A percentile compares a stretch with the other conserved stretches of the same genome.
Conservation (phyloP, 768 basidiomycete genomes). For the Boletus pseudopeckii region DNA sequence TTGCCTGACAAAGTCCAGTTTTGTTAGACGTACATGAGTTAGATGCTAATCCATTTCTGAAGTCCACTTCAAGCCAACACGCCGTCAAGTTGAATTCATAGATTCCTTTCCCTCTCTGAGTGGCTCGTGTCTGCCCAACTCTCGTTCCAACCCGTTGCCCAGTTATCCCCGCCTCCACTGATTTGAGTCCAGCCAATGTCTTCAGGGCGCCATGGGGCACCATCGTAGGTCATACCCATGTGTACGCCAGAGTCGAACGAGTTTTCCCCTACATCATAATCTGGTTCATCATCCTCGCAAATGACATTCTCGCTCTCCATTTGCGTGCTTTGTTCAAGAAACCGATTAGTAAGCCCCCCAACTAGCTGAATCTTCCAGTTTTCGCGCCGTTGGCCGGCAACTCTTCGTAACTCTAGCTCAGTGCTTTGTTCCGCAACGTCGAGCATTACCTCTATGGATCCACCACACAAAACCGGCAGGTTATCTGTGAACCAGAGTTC, state of each 20-base stretch:
- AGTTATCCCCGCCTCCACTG: slow-evolving; percentile 4
- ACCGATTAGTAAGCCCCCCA: slow-evolving; percentile 14
- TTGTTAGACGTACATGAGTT: slow-evolving; percentile 24
- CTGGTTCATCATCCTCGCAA: slow-evolving; percentile 22
- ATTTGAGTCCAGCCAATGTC: slow-evolving; percentile 15
- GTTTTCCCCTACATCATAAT: slow-evolving; percentile 14
- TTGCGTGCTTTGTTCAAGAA: slow-evolving; percentile 3
- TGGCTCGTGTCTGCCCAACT: neutral
- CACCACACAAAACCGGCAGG: slow-evolving; percentile 33
- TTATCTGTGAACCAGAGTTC: slow-evolving; percentile 47
- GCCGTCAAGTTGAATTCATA: neutral
- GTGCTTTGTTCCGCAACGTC: slow-evolving; percentile 22
- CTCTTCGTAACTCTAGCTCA: slow-evolving; percentile 22
- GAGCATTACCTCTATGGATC: slow-evolving; percentile 30
- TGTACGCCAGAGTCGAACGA: slow-evolving; percentile 31
- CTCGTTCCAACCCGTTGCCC: slow-evolving; percentile 2
- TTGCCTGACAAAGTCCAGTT: slow-evolving; percentile 6
- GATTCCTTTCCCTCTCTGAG: slow-evolving; percentile 1
- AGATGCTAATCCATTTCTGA: slow-evolving; percentile 20
- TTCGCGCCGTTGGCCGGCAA: slow-evolving; percentile 14
- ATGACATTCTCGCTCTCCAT: slow-evolving; percentile 10
- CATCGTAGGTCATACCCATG: slow-evolving; percentile 11
- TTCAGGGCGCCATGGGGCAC: slow-evolving; percentile 1
- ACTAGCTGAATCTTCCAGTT: slow-evolving; percentile 33
- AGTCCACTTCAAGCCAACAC: neutral